A percentile compares a stretch with the other conserved stretches of the same genome.
Evolutionary conservation across 331 rosid genomes (phyloP).

Genomic region (Malus hybrid): DNA sequence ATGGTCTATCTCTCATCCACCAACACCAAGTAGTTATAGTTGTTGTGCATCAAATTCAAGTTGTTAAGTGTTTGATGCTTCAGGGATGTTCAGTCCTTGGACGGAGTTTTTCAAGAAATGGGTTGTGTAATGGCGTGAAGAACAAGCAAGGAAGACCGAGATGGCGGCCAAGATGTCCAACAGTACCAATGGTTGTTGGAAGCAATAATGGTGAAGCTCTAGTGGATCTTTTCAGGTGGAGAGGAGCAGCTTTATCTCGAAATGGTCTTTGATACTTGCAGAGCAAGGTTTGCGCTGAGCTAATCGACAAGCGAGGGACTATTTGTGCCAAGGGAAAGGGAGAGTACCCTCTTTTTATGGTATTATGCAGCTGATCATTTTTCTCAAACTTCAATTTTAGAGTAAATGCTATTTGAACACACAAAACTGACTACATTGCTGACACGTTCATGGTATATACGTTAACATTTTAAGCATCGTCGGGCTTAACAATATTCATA

Average conservation of each 20-base stretch:
- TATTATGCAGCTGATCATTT: conserved; percentile 11
- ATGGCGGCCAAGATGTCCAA: conserved; percentile 7
- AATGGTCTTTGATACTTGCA: conserved; percentile 84
- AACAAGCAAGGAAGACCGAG: too few species aligned
- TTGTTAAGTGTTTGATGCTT: neutral
- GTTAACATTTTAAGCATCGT: too few species aligned
- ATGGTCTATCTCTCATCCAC: neutral
- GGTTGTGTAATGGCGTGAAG: neutral
- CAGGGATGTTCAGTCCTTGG: conserved; percentile 12
- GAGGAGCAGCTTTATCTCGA: conserved; percentile 69
- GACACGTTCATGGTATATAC: neutral
- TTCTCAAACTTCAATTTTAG: neutral
- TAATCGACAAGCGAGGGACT: conserved; percentile 49
- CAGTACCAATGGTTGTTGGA: conserved; percentile 28
- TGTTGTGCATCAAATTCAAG: neutral
- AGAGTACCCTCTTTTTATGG: conserved; percentile 58
- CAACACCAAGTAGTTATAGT: neutral
- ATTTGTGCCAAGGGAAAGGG: conserved; percentile 70
- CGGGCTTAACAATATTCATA: neutral
- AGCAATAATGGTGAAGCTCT: conserved; percentile 8
- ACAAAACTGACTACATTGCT: too few species aligned
- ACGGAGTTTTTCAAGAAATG: conserved; percentile 21
- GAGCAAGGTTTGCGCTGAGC: conserved; percentile 73
- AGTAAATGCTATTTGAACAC: too few species aligned
- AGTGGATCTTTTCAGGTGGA: conserved; percentile 13